phyloP scores from a whole-genome alignment of 345 rosid genomes.

The Lepidium didymum region DNA sequence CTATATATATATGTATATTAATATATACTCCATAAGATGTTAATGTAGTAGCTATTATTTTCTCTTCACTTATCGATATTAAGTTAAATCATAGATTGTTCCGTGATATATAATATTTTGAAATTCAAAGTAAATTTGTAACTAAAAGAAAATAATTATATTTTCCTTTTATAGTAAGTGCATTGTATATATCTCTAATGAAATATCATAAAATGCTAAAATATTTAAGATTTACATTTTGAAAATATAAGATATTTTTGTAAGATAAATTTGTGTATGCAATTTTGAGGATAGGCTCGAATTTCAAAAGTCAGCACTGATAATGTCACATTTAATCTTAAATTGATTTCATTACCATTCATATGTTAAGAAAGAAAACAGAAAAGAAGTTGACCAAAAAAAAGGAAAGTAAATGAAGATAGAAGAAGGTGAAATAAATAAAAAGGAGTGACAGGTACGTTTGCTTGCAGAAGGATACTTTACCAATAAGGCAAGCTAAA shows the following conservation, averaged over 20 bases:
- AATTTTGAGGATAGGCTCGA: not conserved
- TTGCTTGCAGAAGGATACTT: slow-evolving; percentile 27
- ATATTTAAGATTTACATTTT: not conserved
- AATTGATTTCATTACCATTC: too few species aligned
- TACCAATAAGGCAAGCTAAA: slow-evolving; percentile 37
- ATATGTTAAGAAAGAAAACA: too few species aligned
- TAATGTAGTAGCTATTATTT: too few species aligned
- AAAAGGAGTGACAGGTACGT: slow-evolving; percentile 29
- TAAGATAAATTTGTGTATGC: not conserved
- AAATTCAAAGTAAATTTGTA: not conserved
- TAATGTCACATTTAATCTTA: not conserved
- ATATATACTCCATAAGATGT: too few species aligned
- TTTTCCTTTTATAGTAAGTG: not conserved
- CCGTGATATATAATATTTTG: not conserved
- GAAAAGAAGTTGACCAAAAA: not conserved
- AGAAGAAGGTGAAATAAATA: not conserved
- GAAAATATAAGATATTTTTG: too few species aligned
- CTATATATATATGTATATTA: too few species aligned
- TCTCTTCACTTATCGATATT: too few species aligned
- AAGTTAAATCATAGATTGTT: not conserved
- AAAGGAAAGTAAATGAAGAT: not conserved
- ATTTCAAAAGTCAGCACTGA: not conserved
- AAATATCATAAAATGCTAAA: not conserved
- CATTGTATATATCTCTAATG: not conserved
- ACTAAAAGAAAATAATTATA: not conserved